Evolutionary conservation across 2,329 filamentous ascomycete genomes (phyloP).

Genomic region (Bipolaris sorokiniana): DNA sequence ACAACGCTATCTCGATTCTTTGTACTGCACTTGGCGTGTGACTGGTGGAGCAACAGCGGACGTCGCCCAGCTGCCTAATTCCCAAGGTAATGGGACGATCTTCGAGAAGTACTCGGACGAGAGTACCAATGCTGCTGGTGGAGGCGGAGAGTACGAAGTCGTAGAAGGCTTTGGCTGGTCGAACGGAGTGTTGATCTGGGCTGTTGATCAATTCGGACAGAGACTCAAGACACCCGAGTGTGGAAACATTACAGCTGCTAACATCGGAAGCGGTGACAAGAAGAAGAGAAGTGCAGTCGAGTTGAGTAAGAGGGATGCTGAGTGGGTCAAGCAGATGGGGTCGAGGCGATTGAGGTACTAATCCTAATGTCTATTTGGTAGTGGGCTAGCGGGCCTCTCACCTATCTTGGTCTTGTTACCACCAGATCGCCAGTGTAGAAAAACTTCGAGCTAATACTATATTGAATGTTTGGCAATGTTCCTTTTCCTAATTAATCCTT

Average conservation of each 20-base stretch:
- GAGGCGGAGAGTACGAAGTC: slow-evolving; percentile 72
- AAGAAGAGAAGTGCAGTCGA: slow-evolving; percentile 43
- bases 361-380: background rate
- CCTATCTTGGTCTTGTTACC: background rate
- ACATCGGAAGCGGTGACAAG: slow-evolving; percentile 22
- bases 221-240: slow-evolving; percentile 61
- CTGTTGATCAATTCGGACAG: slow-evolving; percentile 66
- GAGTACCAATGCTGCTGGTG: slow-evolving; percentile 64
- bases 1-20: slow-evolving; percentile 70
- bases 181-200: slow-evolving; percentile 72
- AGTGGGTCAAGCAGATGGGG: slow-evolving; percentile 40
- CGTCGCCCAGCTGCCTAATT: slow-evolving; percentile 27
- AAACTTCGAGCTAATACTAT: background rate
- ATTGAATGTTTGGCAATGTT: background rate
- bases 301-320: slow-evolving; percentile 37
- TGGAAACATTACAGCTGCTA: slow-evolving; percentile 41
- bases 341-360: slow-evolving; percentile 10
- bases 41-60: slow-evolving; percentile 65
- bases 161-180: slow-evolving; percentile 75
- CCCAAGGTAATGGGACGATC: slow-evolving; percentile 66
- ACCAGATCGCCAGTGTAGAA: background rate
- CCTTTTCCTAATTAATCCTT: background rate
- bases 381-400: background rate
- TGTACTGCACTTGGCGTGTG: slow-evolving; percentile 73
- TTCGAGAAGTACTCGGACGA: slow-evolving; percentile 73